phyloP scores from a whole-genome alignment of 164 flowering plant genomes.

The Macadamia integrifolia region DNA sequence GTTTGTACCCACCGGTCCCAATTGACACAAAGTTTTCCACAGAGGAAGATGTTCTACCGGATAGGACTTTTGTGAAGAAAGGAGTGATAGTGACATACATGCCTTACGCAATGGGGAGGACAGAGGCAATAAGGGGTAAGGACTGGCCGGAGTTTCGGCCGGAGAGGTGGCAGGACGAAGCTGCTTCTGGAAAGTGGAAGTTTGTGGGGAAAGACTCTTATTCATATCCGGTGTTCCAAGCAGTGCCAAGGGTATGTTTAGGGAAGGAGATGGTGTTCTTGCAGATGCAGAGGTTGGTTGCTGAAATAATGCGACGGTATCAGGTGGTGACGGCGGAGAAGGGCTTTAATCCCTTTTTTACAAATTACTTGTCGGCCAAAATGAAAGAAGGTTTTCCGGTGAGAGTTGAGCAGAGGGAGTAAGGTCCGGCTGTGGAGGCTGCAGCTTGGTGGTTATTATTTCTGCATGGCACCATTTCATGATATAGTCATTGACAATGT shows the following conservation, averaged over 20 bases:
- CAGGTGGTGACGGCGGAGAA: conserved; percentile 17
- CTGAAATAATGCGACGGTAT: conserved; percentile 17
- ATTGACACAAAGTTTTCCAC: conserved; percentile 32
- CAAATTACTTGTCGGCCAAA: conserved; percentile 10
- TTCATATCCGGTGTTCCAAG: conserved; percentile 24
- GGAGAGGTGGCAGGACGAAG: conserved; percentile 31
- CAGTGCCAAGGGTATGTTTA: conserved; percentile 22
- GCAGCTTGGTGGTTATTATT: no score
- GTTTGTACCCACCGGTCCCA: conserved; percentile 53
- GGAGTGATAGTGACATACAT: conserved; percentile 37
- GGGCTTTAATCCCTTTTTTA: conserved; percentile 14
- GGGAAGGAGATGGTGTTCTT: conserved; percentile 15
- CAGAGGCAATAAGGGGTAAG: conserved; percentile 42
- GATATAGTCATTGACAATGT: no score
- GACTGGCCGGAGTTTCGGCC: conserved; percentile 38
- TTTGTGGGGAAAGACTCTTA: conserved; percentile 27
- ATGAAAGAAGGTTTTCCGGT: conserved; percentile 23
- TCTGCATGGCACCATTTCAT: no score
- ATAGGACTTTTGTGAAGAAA: conserved; percentile 44
- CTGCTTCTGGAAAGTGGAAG: conserved; percentile 16
- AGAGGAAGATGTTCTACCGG: conserved; percentile 48
- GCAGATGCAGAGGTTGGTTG: conserved; percentile 18
- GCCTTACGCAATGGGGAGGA: conserved; percentile 60
- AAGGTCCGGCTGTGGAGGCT: no score
- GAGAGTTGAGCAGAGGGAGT: conserved; percentile 1